These are phyloP conservation scores for Eragrostis tef DNA, from an alignment of 202 grass and related monocot species.

Conservation along the genomic window DNA sequence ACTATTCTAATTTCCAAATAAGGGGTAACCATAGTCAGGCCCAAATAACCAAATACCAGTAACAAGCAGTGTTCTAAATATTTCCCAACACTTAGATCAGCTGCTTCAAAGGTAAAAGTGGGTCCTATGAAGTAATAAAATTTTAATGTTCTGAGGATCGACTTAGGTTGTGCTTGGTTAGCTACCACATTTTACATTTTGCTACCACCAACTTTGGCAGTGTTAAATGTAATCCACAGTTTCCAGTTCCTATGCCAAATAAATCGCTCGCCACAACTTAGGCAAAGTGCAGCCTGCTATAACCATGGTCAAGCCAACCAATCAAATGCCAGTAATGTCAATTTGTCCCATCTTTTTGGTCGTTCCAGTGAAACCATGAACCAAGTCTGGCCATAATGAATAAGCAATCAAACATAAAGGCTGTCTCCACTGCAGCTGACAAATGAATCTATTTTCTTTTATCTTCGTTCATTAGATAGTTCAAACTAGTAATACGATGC, in stretches of 20 bases:
- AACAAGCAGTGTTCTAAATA: constrained; percentile 2
- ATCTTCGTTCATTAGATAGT: background rate
- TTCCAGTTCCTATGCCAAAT: background rate
- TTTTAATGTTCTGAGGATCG: background rate
- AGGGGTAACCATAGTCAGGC: constrained; percentile 8
- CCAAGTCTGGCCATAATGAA: background rate
- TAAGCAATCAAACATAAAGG: background rate
- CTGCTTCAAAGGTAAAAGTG: background rate
- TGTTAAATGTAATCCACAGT: background rate
- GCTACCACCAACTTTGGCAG: background rate
- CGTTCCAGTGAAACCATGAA: background rate
- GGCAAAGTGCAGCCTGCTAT: background rate
- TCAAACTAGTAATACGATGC: background rate
- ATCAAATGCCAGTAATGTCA: background rate
- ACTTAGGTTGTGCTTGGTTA: background rate
- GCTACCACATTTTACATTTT: background rate
- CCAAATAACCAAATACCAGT: background rate
- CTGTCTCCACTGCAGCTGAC: background rate
- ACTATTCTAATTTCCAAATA: background rate
- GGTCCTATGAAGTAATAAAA: background rate
- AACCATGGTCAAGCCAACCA: background rate
- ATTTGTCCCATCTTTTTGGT: background rate
- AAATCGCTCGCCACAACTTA: background rate
- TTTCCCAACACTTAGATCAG: background rate
- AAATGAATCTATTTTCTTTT: background rate